phyloP scores from a whole-genome alignment of 2,329 filamentous ascomycete genomes.

The Pestalotiopsis fici region DNA sequence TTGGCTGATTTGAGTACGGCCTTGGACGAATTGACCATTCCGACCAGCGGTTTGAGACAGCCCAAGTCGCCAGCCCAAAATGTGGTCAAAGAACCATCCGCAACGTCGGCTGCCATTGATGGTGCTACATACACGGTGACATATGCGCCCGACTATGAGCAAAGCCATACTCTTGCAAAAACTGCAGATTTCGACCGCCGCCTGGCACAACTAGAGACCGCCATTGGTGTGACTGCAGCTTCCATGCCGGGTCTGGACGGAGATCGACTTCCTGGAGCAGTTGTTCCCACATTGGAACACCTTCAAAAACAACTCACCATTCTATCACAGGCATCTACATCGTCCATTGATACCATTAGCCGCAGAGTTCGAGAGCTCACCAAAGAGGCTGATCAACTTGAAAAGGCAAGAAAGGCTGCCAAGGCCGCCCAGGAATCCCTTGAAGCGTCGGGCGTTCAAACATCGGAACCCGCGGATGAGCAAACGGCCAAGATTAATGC shows the following conservation, averaged over 20 bases:
- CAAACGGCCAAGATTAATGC: conserved; percentile 87
- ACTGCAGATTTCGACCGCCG: conserved; percentile 87
- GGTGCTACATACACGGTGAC: conserved; percentile 63
- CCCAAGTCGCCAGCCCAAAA: not conserved
- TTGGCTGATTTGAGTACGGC: conserved; percentile 71
- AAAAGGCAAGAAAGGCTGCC: conserved; percentile 64
- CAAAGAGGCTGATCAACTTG: conserved; percentile 71
- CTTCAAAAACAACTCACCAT: conserved; percentile 81
- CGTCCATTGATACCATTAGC: conserved; percentile 72
- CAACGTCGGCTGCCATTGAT: conserved; percentile 18
- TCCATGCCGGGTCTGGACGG: conserved; percentile 63
- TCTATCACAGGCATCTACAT: conserved; percentile 70
- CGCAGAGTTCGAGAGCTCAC: conserved; percentile 70
- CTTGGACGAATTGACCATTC: conserved; percentile 63
- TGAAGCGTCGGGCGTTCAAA: conserved; percentile 43
- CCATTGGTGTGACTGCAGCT: conserved; percentile 75
- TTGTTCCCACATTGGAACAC: conserved; percentile 79
- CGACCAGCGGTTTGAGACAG: conserved; percentile 14
- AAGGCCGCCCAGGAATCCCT: conserved; percentile 63
- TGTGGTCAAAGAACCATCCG: not conserved
- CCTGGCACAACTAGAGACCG: conserved; percentile 75
- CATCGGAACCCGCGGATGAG: conserved; percentile 49
- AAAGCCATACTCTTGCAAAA: conserved; percentile 73
- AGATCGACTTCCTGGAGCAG: conserved; percentile 62
- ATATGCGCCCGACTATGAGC: conserved; percentile 64